Evolutionary conservation across 805 yeast genomes (phyloP).

Genomic region (Hemisphaericaspora nanyangensis): DNA sequence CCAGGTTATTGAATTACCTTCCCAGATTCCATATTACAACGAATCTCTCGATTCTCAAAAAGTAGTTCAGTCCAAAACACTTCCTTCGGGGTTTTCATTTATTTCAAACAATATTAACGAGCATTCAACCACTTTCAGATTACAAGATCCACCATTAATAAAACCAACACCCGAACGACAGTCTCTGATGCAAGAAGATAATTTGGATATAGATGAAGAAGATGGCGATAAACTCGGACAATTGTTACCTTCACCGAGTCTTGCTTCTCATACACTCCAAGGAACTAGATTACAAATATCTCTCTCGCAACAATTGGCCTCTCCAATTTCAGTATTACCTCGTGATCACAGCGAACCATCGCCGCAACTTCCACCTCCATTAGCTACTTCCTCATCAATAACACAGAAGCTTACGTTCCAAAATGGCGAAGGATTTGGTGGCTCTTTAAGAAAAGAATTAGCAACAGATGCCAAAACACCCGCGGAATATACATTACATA

Average conservation of each 20-base stretch:
- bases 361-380: constrained; percentile 37
- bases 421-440: constrained; percentile 20
- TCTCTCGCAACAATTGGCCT: constrained; percentile 15
- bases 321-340: constrained; percentile 18
- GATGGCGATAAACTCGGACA: constrained; percentile 2
- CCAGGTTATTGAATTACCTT: background rate
- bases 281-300: constrained; percentile 1
- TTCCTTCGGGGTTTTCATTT: constrained; percentile 5
- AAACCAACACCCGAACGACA: background rate
- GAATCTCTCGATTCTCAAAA: background rate
- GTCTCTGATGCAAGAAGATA: background rate
- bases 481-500: constrained; percentile 89
- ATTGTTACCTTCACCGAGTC: constrained; percentile 1
- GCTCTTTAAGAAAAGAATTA: constrained; percentile 27
- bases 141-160: constrained; percentile 12
- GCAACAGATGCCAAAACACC: constrained; percentile 65
- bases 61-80: background rate
- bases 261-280: background rate
- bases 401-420: constrained; percentile 21
- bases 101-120: constrained; percentile 2
- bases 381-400: constrained; percentile 18
- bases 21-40: background rate
- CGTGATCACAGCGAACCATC: constrained; percentile 24
- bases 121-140: constrained; percentile 12
- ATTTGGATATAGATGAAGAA: constrained; percentile 1